phyloP scores from a whole-genome alignment of 2,329 filamentous ascomycete genomes.

The Daldinia sp. region DNA sequence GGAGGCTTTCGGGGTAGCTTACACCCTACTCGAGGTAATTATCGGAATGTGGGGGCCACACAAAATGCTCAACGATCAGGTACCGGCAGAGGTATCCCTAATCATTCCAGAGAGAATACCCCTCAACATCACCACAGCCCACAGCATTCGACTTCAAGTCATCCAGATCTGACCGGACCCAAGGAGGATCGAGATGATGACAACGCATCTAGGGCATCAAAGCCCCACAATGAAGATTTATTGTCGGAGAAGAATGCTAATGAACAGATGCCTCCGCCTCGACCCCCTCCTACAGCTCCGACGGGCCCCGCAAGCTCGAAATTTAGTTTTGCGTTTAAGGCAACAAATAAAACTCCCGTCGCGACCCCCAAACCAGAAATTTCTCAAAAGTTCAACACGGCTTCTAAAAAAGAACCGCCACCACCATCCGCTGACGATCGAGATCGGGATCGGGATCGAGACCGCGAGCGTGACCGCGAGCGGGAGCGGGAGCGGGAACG shows the following conservation, averaged over 20 bases:
- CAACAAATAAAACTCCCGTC: conserved; percentile 69
- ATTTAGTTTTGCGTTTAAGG: conserved; percentile 95
- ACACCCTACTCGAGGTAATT: conserved; percentile 61
- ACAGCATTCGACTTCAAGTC: conserved; percentile 44
- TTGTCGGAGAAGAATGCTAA: conserved; percentile 61
- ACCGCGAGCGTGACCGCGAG: conserved; percentile 12
- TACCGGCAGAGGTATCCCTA: conserved; percentile 44
- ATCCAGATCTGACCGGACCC: conserved; percentile 44
- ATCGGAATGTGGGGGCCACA: conserved; percentile 71
- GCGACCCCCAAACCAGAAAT: conserved; percentile 73
- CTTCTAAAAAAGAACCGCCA: conserved; percentile 59
- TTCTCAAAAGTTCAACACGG: conserved; percentile 75
- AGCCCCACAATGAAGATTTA: conserved; percentile 75
- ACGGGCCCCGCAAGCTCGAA: conserved; percentile 72
- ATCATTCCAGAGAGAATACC: conserved; percentile 51
- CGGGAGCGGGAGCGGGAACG: conserved; percentile 16
- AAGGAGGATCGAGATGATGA: conserved; percentile 61
- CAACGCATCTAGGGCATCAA: conserved; percentile 72
- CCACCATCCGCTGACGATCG: conserved; percentile 57
- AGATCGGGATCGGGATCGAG: conserved; percentile 40
- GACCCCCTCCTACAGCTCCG: conserved; percentile 61
- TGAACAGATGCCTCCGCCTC: conserved; percentile 67
- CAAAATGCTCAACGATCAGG: conserved; percentile 75
- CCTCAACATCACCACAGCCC: conserved; percentile 51
- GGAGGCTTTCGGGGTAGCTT: conserved; percentile 71